phyloP scores from a whole-genome alignment of 2,329 filamentous ascomycete genomes.

The Cladophialophora psammophila region DNA sequence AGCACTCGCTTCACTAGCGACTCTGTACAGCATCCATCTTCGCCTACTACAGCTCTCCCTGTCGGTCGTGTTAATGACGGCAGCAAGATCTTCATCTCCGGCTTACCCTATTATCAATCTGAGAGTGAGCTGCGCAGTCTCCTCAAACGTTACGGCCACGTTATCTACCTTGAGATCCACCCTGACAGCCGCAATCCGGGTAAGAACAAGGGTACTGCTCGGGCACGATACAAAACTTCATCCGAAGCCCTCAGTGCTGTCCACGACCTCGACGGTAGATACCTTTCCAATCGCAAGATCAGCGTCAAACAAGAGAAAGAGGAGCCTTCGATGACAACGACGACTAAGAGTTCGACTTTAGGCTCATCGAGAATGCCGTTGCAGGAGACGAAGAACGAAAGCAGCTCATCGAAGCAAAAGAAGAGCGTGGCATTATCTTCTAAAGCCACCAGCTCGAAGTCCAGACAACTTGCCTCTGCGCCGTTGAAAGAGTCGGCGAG shows the following conservation, averaged over 20 bases:
- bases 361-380: neutral
- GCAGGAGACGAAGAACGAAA: neutral
- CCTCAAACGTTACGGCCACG: conserved; percentile 29
- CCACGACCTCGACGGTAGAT: conserved; percentile 28
- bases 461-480: neutral
- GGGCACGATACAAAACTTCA: conserved; percentile 28
- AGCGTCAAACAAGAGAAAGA: conserved; percentile 28
- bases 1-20: conserved; percentile 1
- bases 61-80: conserved; percentile 29
- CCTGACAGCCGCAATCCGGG: conserved; percentile 30
- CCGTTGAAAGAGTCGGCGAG: neutral
- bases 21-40: neutral
- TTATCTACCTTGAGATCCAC: conserved; percentile 36
- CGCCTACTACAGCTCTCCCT: neutral
- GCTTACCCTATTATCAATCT: conserved; percentile 32
- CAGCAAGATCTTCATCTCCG: conserved; percentile 34
- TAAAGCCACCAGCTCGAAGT: neutral
- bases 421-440: conserved; percentile 9
- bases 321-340: neutral
- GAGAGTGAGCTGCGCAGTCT: conserved; percentile 32
- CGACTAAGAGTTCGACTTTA: neutral
- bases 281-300: conserved; percentile 27
- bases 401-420: conserved; percentile 6
- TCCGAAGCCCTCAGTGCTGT: conserved; percentile 32
- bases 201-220: conserved; percentile 37